phyloP scores from a whole-genome alignment of 225 moss, liverwort and hornwort species.

The Polytrichum formosum region DNA sequence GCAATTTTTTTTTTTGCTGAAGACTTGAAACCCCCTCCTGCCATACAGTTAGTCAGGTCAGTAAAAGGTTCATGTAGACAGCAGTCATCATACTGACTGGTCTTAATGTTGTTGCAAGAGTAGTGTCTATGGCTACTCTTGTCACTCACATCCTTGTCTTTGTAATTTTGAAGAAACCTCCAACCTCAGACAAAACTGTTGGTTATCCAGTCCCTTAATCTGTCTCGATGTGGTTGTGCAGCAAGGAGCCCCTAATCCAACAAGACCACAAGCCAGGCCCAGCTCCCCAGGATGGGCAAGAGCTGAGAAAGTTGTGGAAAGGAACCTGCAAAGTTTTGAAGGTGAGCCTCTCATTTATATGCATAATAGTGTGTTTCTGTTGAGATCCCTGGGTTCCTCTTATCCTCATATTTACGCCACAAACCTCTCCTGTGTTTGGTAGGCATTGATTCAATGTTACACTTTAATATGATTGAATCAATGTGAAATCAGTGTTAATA shows the following conservation, averaged over 20 bases:
- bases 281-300: constrained; percentile 8
- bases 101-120: neutral
- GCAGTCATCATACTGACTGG: too few relatives aligned
- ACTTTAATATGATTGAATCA: too few relatives aligned
- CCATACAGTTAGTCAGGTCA: constrained; percentile 24
- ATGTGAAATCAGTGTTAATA: too few relatives aligned
- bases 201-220: neutral
- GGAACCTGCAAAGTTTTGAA: constrained; percentile 32
- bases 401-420: neutral
- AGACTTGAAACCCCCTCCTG: constrained; percentile 34
- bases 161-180: too few relatives aligned
- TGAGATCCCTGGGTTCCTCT: neutral
- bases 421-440: too few relatives aligned
- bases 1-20: constrained; percentile 39
- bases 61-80: constrained; percentile 8
- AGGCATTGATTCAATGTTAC: too few relatives aligned
- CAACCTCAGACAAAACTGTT: too few relatives aligned
- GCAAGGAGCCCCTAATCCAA: constrained; percentile 25
- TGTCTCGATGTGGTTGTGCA: constrained; percentile 6
- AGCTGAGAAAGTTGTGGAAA: constrained; percentile 30
- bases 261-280: constrained; percentile 10
- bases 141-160: too few relatives aligned
- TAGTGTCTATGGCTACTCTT: too few relatives aligned
- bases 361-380: neutral
- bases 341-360: constrained; percentile 10